A percentile compares a stretch with the other conserved stretches of the same genome.
Evolutionary conservation across 2,329 filamentous ascomycete genomes (phyloP).

Genomic region (Escovopsis weberi): DNA sequence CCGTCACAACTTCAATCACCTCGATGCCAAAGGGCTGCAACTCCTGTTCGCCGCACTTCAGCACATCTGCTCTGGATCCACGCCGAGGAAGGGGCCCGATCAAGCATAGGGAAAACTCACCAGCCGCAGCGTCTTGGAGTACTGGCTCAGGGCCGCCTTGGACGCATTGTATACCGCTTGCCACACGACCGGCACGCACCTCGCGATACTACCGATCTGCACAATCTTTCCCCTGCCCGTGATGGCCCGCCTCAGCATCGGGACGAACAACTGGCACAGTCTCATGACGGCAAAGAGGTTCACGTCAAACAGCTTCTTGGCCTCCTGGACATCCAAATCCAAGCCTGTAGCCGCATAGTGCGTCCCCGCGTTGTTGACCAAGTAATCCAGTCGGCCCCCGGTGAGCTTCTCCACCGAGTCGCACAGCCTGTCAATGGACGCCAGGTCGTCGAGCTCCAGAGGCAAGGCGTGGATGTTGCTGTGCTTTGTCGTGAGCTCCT

Average conservation of each 20-base stretch:
- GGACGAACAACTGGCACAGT: slow-evolving; percentile 6
- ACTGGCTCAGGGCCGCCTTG: slow-evolving; percentile 7
- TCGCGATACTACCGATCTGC: slow-evolving; percentile 6
- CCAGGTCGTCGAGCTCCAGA: slow-evolving; percentile 4
- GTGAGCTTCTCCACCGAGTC: slow-evolving; percentile 3
- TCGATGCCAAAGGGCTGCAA: slow-evolving; percentile 4
- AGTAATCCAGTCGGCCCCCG: slow-evolving; percentile 5
- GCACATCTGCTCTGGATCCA: no score
- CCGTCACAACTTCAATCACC: slow-evolving; percentile 6
- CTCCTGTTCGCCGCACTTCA: slow-evolving; percentile 2
- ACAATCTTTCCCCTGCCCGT: slow-evolving; percentile 4
- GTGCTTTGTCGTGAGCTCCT: slow-evolving; percentile 4
- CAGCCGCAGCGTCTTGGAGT: slow-evolving; percentile 6
- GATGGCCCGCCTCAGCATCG: slow-evolving; percentile 3
- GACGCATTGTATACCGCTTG: slow-evolving; percentile 8
- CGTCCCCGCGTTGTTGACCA: slow-evolving; percentile 8
- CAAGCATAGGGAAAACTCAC: not conserved
- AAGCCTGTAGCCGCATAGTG: slow-evolving; percentile 6
- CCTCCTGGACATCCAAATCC: slow-evolving; percentile 6
- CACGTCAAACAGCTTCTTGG: slow-evolving; percentile 4
- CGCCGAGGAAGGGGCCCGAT: no score
- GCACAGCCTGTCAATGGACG: not conserved
- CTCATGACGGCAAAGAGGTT: slow-evolving; percentile 8
- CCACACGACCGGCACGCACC: slow-evolving; percentile 4
- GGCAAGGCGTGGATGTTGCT: slow-evolving; percentile 6